These are phyloP conservation scores for Venturia pyrina DNA, from an alignment of 2,329 filamentous ascomycete species.

Conservation along the genomic window DNA sequence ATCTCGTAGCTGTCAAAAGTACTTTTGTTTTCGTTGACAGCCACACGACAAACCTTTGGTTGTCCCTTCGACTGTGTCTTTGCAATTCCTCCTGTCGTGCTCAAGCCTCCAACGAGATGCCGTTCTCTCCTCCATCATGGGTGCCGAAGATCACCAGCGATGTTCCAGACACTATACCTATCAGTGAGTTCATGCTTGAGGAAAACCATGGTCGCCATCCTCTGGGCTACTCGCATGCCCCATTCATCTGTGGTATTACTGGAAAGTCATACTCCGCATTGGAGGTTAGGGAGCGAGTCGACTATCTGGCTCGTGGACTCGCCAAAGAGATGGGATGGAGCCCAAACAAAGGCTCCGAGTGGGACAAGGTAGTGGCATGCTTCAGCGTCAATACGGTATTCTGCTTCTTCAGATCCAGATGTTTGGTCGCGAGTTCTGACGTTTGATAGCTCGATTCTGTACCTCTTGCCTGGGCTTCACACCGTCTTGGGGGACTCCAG, in stretches of 20 bases:
- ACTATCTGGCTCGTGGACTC: slow-evolving; percentile 57
- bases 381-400: slow-evolving; percentile 71
- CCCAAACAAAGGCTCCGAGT: slow-evolving; percentile 61
- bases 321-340: slow-evolving; percentile 61
- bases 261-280: slow-evolving; percentile 55
- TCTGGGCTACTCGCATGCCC: slow-evolving; percentile 52
- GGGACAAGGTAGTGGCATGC: slow-evolving; percentile 68
- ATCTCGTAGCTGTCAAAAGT: no score
- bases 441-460: slow-evolving; percentile 58
- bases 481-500: slow-evolving; percentile 63
- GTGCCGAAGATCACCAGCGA: slow-evolving; percentile 51
- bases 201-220: slow-evolving; percentile 60
- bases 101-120: slow-evolving; percentile 24
- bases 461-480: slow-evolving; percentile 61
- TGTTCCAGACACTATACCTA: slow-evolving; percentile 62
- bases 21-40: no score
- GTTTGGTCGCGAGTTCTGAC: not conserved
- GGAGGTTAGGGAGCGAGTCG: slow-evolving; percentile 56
- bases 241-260: slow-evolving; percentile 68
- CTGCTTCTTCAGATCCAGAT: slow-evolving; percentile 18
- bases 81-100: not conserved
- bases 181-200: slow-evolving; percentile 67
- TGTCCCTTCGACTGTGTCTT: not conserved
- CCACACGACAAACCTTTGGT: no score
- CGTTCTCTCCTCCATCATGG: slow-evolving; percentile 52